Conservation (phyloP, 345 rosid genomes). For the Brassica nigra region DNA sequence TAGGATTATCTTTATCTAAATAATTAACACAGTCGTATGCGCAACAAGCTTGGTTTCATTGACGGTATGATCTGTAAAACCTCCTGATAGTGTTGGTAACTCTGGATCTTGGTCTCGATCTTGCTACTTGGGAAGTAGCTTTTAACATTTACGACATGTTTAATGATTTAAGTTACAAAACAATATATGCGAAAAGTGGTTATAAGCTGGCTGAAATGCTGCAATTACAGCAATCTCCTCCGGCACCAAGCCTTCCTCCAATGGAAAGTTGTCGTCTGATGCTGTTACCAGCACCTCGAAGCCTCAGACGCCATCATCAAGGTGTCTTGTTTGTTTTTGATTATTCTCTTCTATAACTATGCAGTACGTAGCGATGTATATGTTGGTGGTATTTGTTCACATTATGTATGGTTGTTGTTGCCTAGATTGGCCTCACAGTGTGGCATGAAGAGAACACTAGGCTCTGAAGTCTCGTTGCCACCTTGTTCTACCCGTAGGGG, state of each 20-base stretch:
- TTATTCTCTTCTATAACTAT: no score
- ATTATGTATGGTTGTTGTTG: neutral
- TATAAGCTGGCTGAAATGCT: neutral
- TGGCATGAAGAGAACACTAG: neutral
- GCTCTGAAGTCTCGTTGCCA: neutral
- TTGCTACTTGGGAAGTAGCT: neutral
- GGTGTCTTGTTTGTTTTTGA: no score
- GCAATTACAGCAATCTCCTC: neutral
- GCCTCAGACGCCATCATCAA: no score
- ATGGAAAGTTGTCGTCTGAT: neutral
- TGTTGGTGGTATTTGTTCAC: no score
- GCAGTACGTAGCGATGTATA: no score
- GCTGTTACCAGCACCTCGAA: no score
- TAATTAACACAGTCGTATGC: neutral
- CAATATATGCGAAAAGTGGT: neutral
- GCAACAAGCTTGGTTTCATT: neutral
- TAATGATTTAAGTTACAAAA: no score
- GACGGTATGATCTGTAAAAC: neutral
- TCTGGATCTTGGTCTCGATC: neutral
- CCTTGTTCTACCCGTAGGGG: neutral
- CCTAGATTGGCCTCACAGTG: neutral
- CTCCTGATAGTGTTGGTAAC: neutral
- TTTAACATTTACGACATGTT: no score
- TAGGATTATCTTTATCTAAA: neutral
- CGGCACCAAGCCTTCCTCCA: neutral